Base-by-base conservation (phyloP, 345 rosid genomes). In the Sonneratia alba region DNA sequence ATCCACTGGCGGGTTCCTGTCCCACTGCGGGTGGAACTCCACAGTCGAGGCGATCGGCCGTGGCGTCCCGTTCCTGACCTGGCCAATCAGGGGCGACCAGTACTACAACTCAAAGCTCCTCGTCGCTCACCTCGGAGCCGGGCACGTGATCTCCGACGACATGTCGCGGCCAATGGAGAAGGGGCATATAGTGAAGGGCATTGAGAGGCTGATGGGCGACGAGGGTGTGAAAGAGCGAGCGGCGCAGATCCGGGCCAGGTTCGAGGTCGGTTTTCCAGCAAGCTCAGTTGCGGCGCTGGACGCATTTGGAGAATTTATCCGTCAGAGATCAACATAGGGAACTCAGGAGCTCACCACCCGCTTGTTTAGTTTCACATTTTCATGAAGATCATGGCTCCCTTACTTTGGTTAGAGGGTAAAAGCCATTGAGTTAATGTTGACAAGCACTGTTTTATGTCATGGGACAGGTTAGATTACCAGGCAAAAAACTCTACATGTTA, bases 1-100 rank as follows among this genome's bases (percentile, higher is more conserved):
- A 9, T 82, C 85, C 13, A 79, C 78, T 2, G 85, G 81, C 7
- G 84, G 82, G 3, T 80, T 82, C 74, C 32, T 80, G 7, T 82
- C 87, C 0, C 85, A 84, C 27, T 84, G 85, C 6, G 87, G 87
- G 32, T 84, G 87, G 85, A 84, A 84, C 38, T 83, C 83, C 3
- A 83, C 80, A 0, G 59, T 76, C 36, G 86, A 83, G 63, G 81
- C 81, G 4, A 32, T 82, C 7, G 81, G 79, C 4, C 66, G 75
- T 3, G 83, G 83, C 1, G 76, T 83, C 4, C 79, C 82, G 0
- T 43, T 83, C 6, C 51, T 80, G 72, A 75, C 77, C 0, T 80
- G 84, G 84, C 86, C 84, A 3, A 76, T 80, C 32, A 63, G 82
- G 67, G 84, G 86, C 0, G 83, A 83, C 56, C 86, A 83, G 16